phyloP scores from a whole-genome alignment of 1,139 yeast genomes.

The Diutina catenulata region DNA sequence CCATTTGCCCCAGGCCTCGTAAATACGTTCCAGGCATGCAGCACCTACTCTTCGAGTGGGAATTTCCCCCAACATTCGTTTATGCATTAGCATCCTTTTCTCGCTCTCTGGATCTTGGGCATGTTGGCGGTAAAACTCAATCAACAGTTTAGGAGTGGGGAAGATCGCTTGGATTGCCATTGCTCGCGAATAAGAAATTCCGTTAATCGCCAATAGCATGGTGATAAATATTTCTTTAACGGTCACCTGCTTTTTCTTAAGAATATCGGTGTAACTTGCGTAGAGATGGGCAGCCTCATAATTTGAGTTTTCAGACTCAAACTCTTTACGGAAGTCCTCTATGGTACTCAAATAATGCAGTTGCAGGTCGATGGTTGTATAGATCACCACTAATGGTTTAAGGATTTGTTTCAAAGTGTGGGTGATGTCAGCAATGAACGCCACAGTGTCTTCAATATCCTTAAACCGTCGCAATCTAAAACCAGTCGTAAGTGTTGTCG shows the following conservation, averaged over 20 bases:
- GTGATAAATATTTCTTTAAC: slow-evolving; percentile 65
- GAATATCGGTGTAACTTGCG: slow-evolving; percentile 52
- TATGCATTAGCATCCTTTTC: neutral
- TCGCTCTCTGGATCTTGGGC: neutral
- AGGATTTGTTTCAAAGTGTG: slow-evolving; percentile 24
- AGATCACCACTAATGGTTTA: slow-evolving; percentile 27
- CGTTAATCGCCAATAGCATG: slow-evolving; percentile 70
- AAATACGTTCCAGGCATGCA: slow-evolving; percentile 2
- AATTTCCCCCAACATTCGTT: neutral
- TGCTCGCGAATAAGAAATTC: slow-evolving; percentile 81
- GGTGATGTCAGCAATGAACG: slow-evolving; percentile 50
- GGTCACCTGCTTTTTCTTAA: slow-evolving; percentile 65
- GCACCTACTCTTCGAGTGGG: neutral
- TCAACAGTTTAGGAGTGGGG: slow-evolving; percentile 48
- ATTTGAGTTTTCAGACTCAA: slow-evolving; percentile 16
- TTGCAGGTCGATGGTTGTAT: slow-evolving; percentile 43
- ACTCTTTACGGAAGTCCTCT: slow-evolving; percentile 29
- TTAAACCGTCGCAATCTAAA: slow-evolving; percentile 62
- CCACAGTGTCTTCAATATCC: slow-evolving; percentile 65
- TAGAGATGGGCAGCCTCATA: slow-evolving; percentile 54
- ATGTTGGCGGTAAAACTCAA: slow-evolving; percentile 17
- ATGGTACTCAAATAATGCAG: slow-evolving; percentile 35
- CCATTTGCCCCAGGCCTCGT: slow-evolving; percentile 2
- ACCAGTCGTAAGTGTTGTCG: slow-evolving; percentile 65
- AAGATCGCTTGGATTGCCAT: slow-evolving; percentile 55